Percentiles rank a stretch among this genome's conserved stretches.
Conservation (phyloP, 176 grass and related monocot species). For the Hordeum marinum region DNA sequence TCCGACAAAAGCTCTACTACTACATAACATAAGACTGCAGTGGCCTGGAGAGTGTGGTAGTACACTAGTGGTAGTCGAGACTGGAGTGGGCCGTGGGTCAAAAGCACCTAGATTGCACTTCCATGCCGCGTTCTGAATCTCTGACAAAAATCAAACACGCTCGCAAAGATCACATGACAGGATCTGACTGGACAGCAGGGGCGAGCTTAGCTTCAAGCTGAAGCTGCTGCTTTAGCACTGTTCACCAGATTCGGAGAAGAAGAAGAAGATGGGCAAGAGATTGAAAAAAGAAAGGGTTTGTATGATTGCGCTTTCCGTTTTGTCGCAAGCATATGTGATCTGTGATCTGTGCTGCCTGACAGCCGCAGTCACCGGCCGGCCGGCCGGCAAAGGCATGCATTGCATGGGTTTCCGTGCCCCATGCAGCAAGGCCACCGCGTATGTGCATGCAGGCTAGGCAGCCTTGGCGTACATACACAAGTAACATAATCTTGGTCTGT, state of each 20-base stretch:
- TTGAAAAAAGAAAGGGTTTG: neutral
- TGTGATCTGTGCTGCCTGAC: slow-evolving; percentile 4
- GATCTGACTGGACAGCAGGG: slow-evolving; percentile 22
- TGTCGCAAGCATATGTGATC: slow-evolving; percentile 35
- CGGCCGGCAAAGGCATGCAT: slow-evolving; percentile 21
- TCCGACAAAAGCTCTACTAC: neutral
- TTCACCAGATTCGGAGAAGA: slow-evolving; percentile 30
- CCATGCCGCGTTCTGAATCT: slow-evolving; percentile 16
- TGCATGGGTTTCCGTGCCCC: slow-evolving; percentile 29
- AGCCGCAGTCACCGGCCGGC: slow-evolving; percentile 32
- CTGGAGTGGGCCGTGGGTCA: slow-evolving; percentile 20
- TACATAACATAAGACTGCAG: neutral
- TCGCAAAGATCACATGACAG: slow-evolving; percentile 45
- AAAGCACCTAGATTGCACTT: slow-evolving; percentile 37
- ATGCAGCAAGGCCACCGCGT: neutral
- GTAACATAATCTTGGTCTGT: slow-evolving; percentile 26
- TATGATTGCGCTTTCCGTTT: slow-evolving; percentile 39
- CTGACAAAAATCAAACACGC: slow-evolving; percentile 46
- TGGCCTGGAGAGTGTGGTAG: neutral
- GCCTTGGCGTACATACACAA: neutral
- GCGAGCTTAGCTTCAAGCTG: slow-evolving; percentile 43
- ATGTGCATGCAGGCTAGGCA: neutral
- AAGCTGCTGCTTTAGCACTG: slow-evolving; percentile 36
- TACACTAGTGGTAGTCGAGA: neutral
- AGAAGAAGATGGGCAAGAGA: neutral